Evolutionary conservation across 176 grass and related monocot genomes (phyloP), one percentile per base, ranked within the genome.

Genomic region (Hordeum marinum): DNA sequence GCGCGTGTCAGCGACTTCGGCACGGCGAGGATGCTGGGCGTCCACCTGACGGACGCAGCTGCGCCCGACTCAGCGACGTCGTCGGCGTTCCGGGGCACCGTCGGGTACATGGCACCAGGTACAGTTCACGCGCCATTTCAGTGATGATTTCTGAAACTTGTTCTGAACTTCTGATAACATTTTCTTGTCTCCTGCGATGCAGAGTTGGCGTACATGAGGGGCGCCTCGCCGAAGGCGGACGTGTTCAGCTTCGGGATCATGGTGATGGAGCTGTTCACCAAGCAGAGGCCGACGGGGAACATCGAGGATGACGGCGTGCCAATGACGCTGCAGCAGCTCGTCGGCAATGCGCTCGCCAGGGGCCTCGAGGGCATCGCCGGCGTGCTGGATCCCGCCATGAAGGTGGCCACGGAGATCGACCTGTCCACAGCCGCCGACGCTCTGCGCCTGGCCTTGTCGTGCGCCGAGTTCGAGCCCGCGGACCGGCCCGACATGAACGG

Each of bases 101-200:
- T 98, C 20, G 96, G 93, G 15, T 98, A 98, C 83, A 95, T 98
- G 83, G 93, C 93, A 18, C 96, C 96, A 90, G 95, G 95, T 98
- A 74, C 13, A 91, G 65, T 58, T 17, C 1, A 36, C 64, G 27
- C 26, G 4, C 63, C 11, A 17, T 48, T 63, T 64, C 62, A 64
- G 62, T 3, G 62, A 7, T 64, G 41, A 73, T 48, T 18, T 72
- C 41, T 73, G 41, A 43, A 50, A 5, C 24, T 31, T 74, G 24
- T 3, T 31, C 71, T 67, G 63, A 67, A 67, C 54, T 67, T 20
- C 29, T 45, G 69, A 72, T 23, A 52, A 41, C 20, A 15, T 42
- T 43, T 12, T n/a, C 52, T 6, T 75, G 35, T 36, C 20, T 68
- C 43, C 24, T 35, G 32, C 48, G 17, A 36, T 8, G 60, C 82